These are phyloP conservation scores for Aureobasidium sp. DNA, from an alignment of 2,329 filamentous ascomycete genomes.

Conservation along the genomic window DNA sequence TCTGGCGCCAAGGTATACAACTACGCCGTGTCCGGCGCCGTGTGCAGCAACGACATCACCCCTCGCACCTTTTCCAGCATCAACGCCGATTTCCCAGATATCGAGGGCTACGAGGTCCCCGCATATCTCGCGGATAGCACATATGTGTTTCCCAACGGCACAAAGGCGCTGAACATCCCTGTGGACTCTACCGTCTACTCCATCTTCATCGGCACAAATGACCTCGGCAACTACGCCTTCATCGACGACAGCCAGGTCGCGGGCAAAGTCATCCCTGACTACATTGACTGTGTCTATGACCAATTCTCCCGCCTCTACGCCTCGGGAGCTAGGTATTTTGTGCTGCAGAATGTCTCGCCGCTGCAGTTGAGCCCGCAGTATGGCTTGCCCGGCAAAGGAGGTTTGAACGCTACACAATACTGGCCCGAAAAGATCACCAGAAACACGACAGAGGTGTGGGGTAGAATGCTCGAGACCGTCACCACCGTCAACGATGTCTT, in stretches of 20 bases:
- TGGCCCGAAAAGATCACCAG: constrained; percentile 40
- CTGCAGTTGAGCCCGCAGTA: constrained; percentile 62
- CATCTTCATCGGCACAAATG: constrained; percentile 76
- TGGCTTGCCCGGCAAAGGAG: constrained; percentile 39
- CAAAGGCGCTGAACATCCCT: constrained; percentile 35
- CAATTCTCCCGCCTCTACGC: constrained; percentile 55
- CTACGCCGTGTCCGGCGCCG: constrained; percentile 65
- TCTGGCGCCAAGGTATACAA: constrained; percentile 51
- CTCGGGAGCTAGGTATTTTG: constrained; percentile 59
- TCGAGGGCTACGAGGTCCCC: constrained; percentile 37
- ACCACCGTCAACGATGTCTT: constrained; percentile 43
- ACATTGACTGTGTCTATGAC: constrained; percentile 58
- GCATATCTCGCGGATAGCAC: constrained; percentile 38
- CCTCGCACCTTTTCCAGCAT: constrained; percentile 45
- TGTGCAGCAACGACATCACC: constrained; percentile 61
- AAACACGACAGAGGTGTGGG: constrained; percentile 40
- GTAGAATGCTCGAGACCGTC: constrained; percentile 45
- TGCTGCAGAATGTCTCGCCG: constrained; percentile 61
- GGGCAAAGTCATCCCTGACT: constrained; percentile 54
- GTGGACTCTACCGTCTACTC: constrained; percentile 59
- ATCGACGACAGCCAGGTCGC: constrained; percentile 53
- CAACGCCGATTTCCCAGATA: constrained; percentile 49
- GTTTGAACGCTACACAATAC: constrained; percentile 35
- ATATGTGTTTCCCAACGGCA: constrained; percentile 28
- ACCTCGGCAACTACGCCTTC: constrained; percentile 58